Evolutionary conservation across 345 rosid genomes (phyloP).

Genomic region (Gynandropsis gynandra): DNA sequence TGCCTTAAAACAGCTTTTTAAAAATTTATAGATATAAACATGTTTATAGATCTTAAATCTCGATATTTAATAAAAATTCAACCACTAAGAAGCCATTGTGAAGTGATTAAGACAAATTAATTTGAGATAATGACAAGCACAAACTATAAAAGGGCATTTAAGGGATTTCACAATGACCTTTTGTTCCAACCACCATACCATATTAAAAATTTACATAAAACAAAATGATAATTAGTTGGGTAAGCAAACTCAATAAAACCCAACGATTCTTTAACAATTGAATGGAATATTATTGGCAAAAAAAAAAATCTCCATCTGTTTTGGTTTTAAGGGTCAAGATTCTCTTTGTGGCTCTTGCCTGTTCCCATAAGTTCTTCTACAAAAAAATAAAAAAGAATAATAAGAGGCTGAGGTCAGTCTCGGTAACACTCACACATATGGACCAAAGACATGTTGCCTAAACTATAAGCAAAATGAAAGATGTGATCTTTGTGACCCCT

Average conservation of each 20-base stretch:
- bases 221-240: constrained; percentile 22
- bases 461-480: constrained; percentile 24
- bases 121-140: too few species aligned
- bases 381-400: constrained; percentile 23
- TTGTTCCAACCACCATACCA: constrained; percentile 30
- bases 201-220: constrained; percentile 21
- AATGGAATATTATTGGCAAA: too few species aligned
- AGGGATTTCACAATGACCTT: constrained; percentile 5
- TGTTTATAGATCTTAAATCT: too few species aligned
- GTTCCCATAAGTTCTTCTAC: constrained; percentile 20
- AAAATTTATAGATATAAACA: too few species aligned
- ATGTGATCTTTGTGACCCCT: constrained; percentile 24
- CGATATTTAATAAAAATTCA: too few species aligned
- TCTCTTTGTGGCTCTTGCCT: constrained; percentile 22
- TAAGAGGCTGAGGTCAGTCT: constrained; percentile 18
- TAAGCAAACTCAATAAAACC: constrained; percentile 25
- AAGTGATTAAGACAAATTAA: too few species aligned
- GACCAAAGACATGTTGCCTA: constrained; percentile 26
- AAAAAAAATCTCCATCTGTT: constrained; percentile 14
- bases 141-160: too few species aligned
- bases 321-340: constrained; percentile 18
- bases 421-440: too few species aligned
- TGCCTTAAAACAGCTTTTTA: too few species aligned
- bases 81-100: too few species aligned
- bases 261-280: constrained; percentile 10